Base-by-base conservation (phyloP, 2,329 filamentous ascomycete genomes). In the Cordyceps sp. region DNA sequence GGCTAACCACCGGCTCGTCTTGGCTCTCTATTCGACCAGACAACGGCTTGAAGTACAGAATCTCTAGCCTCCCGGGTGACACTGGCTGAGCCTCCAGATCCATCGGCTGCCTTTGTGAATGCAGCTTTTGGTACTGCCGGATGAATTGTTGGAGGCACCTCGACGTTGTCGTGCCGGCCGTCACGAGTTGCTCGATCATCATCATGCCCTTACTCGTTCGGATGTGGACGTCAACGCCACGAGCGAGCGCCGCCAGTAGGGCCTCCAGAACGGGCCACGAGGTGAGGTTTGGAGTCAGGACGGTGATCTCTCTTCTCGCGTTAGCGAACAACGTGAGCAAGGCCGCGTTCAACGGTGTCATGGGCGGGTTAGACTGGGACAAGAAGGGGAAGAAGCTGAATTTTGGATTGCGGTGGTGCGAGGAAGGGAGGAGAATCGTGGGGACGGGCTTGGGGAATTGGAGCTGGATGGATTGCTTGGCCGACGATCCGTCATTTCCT, bases 271-370 rank as follows among this genome's bases (percentile, higher is more conserved):
- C 71, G 0, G 77, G 64, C 30, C 62, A 59, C 0, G 73, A 73
- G 0, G 83, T 92, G 2, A 90, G 47, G 35, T 90, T 92, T 0
- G 83, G 83, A 0, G 82, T 85, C 40, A 85, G 70, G 4, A 90
- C 65, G 36, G 71, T 74, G 33, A 90, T 73, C 13, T 55, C 59
- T 10, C 47, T 55, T 21, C 61, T 57, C 0, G 81, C 78, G 28
- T 61, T 64, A 2, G 58, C 51, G 26, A 86, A 59, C 0, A 81
- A 54, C 0, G 64, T 66, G 2, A 81, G 55, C 7, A 84, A 48
- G 22, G 75, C 73, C 2, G 59, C 55, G 37, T 84, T 85, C 12
- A 84, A 64, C 1, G 77, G 78, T 0, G 78, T 84, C 14, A 58
- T 53, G 1, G 78, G 77, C 2, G 69, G 62, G 2, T 54, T 42